These are phyloP conservation scores for Fremontodendron californicum DNA, from an alignment of 345 rosid genomes.

Conservation along the genomic window DNA sequence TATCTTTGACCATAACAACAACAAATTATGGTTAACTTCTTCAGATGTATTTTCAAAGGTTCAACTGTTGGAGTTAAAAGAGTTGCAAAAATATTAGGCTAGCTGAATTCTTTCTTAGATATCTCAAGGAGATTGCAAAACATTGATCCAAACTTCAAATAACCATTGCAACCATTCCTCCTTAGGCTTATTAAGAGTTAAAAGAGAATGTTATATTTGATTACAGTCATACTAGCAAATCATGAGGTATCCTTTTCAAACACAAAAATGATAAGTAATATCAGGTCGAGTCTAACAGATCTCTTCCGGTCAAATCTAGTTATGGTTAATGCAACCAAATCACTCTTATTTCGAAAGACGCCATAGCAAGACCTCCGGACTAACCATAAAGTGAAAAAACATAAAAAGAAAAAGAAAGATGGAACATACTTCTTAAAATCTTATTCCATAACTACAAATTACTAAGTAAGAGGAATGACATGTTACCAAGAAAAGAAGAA, in stretches of 20 bases:
- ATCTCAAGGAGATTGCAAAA: neutral
- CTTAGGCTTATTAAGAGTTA: neutral
- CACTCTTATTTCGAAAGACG: neutral
- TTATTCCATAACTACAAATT: constrained; percentile 2
- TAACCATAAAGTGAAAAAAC: neutral
- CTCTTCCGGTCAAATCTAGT: neutral
- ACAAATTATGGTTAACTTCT: neutral
- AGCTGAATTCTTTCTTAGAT: neutral
- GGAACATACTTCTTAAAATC: neutral
- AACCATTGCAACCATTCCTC: neutral
- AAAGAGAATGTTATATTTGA: neutral
- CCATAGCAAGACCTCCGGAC: too few relatives aligned
- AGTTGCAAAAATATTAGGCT: neutral
- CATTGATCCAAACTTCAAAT: constrained; percentile 1
- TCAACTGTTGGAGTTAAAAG: neutral
- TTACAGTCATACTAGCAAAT: neutral
- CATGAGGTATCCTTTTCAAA: neutral
- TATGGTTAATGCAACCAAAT: neutral
- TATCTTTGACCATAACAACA: neutral
- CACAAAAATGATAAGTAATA: neutral
- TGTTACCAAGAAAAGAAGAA: constrained; percentile 87
- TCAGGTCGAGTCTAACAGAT: neutral
- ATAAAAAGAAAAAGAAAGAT: neutral
- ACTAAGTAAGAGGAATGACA: neutral
- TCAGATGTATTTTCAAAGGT: neutral